Percentiles rank a stretch among this genome's conserved stretches.
These are phyloP conservation scores for Rickenella mellea DNA, from an alignment of 768 basidiomycete species.

Conservation along the genomic window DNA sequence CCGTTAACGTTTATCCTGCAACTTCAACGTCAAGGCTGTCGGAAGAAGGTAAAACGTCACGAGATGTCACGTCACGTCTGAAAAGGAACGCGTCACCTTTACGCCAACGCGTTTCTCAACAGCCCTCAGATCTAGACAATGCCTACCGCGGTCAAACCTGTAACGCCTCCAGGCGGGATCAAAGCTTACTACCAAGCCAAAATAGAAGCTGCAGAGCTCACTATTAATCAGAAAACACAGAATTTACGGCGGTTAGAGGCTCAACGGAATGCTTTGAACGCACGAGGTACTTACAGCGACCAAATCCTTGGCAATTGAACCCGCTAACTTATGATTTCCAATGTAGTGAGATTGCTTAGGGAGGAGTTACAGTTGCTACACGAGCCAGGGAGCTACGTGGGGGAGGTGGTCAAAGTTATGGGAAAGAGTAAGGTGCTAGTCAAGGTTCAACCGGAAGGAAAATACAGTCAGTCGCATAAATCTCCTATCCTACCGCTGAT, in stretches of 20 bases:
- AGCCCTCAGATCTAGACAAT: constrained; percentile 15
- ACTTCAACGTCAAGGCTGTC: no score
- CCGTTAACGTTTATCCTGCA: no score
- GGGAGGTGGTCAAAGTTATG: constrained; percentile 97
- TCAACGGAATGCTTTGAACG: constrained; percentile 94
- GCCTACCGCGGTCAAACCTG: constrained; percentile 26
- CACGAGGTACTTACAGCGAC: constrained; percentile 53
- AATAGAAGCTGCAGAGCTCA: constrained; percentile 86
- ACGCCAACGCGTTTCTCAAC: no score
- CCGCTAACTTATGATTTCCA: neutral
- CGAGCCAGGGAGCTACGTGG: constrained; percentile 95
- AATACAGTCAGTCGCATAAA: constrained; percentile 74
- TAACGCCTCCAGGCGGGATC: constrained; percentile 50
- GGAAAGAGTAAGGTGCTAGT: constrained; percentile 98
- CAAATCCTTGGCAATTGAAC: neutral
- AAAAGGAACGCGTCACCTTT: no score
- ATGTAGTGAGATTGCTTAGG: constrained; percentile 71
- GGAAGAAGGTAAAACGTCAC: no score
- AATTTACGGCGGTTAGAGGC: constrained; percentile 93
- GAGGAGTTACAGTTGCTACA: constrained; percentile 91
- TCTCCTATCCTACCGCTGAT: neutral
- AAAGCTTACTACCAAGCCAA: constrained; percentile 94
- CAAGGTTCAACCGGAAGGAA: constrained; percentile 97
- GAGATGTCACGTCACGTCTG: no score
- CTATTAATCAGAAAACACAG: constrained; percentile 94